Evolutionary conservation across 2,329 filamentous ascomycete genomes (phyloP).

Genomic region (Penicillium sp.): DNA sequence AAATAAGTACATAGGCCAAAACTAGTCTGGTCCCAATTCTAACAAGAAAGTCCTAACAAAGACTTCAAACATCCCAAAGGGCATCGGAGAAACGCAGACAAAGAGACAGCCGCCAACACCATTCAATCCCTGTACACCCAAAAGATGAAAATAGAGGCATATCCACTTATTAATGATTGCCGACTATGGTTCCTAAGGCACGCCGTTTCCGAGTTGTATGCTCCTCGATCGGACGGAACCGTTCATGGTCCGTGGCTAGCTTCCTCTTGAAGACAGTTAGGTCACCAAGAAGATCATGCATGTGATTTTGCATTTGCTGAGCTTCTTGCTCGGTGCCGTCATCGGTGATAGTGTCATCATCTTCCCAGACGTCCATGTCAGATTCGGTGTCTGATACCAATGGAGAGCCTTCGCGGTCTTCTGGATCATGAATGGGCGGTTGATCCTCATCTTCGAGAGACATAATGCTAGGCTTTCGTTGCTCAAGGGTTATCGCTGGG

Average conservation of each 20-base stretch:
- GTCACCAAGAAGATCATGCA: slow-evolving; percentile 79
- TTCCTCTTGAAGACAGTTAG: slow-evolving; percentile 78
- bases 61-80: background rate
- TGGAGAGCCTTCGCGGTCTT: slow-evolving; percentile 34
- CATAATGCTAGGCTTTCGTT: slow-evolving; percentile 35
- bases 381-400: slow-evolving; percentile 27
- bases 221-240: slow-evolving; percentile 34
- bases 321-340: slow-evolving; percentile 46
- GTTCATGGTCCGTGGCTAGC: slow-evolving; percentile 69
- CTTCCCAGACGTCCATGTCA: slow-evolving; percentile 43
- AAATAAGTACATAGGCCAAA: slow-evolving; percentile 9
- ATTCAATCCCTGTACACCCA: slow-evolving; percentile 12
- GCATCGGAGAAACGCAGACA: slow-evolving; percentile 6
- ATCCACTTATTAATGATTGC: slow-evolving; percentile 23
- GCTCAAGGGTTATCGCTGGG: slow-evolving; percentile 47
- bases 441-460: slow-evolving; percentile 59
- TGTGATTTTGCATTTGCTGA: slow-evolving; percentile 73
- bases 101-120: slow-evolving; percentile 18
- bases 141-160: slow-evolving; percentile 5
- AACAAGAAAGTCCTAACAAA: slow-evolving; percentile 12
- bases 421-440: slow-evolving; percentile 47
- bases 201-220: slow-evolving; percentile 27
- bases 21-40: slow-evolving; percentile 7
- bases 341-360: slow-evolving; percentile 54
- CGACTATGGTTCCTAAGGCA: slow-evolving; percentile 31